Evolutionary conservation across 1,284 basidiomycete genomes (phyloP), one percentile per base, ranked within the genome.

Genomic region (Moesziomyces globuligerus): DNA sequence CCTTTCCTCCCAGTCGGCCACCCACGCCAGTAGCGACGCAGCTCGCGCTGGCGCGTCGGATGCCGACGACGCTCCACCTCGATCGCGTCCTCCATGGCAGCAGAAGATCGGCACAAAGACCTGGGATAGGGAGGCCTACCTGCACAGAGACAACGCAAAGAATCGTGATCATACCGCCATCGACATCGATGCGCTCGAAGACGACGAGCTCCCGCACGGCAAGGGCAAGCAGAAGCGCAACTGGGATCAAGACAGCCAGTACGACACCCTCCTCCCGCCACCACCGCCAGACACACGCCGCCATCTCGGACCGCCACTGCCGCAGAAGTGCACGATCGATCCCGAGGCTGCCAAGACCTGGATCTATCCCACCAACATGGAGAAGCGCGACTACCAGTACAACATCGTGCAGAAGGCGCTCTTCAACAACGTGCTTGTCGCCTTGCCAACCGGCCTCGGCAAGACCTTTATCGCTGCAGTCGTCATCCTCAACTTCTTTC

Each of bases 401-500:
- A 96, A 98, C 72, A 98, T 98, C 64, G 90, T 94, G 49, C 89
- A 88, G 74, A 87, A 89, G 32, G 91, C 90, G 75, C 86, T 98
- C 26, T 94, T 91, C 59, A 91, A 97, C 47, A 98, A 99, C 79
- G 93, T 93, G 3, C 87, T 99, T 4, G 94, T 98, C 21, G 91
- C 94, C 1, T 85, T 98, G 11, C 96, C 96, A 0, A 99, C 96
- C 0, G 96, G 96, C 59, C 85, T 98, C 7, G 96, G 96, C 20
- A 99, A 99, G 85, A 98, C 96, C 0, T 98, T 99, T 79, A 91
- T 99, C 61, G 96, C 96, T 1, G 94, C 95, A 1, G 93, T 94
- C 1, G 89, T 98, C 20, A 98, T 99, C 92, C 80, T 83, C 54
- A 83, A 83, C 70, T 80, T 78, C 42, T 79, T 72, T 49, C 72